Percentiles rank a stretch among this genome's conserved stretches.
Conservation (phyloP, 208 protist genomes). For the Phytomonas francai region DNA sequence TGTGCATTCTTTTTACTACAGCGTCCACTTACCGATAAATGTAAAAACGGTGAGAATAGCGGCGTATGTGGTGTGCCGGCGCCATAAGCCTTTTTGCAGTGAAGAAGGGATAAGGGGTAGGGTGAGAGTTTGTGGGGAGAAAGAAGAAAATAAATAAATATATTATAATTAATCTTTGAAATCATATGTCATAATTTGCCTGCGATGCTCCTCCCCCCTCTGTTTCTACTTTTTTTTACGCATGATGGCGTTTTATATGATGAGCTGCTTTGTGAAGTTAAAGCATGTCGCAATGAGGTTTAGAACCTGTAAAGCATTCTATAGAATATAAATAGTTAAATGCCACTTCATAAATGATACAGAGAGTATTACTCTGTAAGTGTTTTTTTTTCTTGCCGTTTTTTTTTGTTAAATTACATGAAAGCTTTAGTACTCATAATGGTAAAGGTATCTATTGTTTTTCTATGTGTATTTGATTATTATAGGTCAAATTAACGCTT, state of each 20-base stretch:
- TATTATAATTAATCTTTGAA: neutral
- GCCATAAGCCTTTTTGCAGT: neutral
- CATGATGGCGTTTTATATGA: neutral
- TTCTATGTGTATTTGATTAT: neutral
- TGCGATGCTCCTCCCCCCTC: neutral
- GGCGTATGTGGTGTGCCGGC: neutral
- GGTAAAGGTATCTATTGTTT: neutral
- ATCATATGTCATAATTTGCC: neutral
- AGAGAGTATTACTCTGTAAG: neutral
- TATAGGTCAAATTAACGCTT: neutral
- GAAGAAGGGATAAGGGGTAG: neutral
- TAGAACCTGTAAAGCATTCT: neutral
- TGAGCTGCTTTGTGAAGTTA: neutral
- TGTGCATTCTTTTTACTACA: slow-evolving; percentile 88
- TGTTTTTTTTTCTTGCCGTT: neutral
- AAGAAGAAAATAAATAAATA: neutral
- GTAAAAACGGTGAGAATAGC: slow-evolving; percentile 10
- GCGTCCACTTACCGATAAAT: slow-evolving; percentile 25
- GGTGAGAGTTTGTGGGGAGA: neutral
- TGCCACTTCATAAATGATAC: neutral
- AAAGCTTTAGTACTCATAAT: too few relatives aligned
- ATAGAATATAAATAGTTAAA: neutral
- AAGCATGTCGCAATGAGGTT: neutral
- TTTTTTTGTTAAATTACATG: neutral
- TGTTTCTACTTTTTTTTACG: neutral